A percentile compares a stretch with the other conserved stretches of the same genome.
phyloP scores from a whole-genome alignment of 2,329 filamentous ascomycete genomes.

The Fusarium sarcochroum region DNA sequence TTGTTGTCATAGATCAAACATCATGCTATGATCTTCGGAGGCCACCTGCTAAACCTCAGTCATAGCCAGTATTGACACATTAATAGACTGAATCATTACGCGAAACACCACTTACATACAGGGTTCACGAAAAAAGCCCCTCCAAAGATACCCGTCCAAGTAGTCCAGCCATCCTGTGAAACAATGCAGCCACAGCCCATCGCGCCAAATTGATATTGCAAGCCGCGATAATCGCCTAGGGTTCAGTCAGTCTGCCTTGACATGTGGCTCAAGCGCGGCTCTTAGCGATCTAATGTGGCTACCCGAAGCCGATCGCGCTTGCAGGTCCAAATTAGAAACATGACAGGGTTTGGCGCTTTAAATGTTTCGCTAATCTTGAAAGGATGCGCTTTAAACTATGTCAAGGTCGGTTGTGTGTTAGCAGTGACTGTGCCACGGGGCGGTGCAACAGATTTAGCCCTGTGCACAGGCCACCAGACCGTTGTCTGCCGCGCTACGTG shows the following conservation, averaged over 20 bases:
- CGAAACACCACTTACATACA: neutral
- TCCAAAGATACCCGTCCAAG: neutral
- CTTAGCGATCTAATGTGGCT: neutral
- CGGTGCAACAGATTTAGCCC: conserved; percentile 37
- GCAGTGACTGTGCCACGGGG: conserved; percentile 41
- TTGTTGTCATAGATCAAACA: neutral
- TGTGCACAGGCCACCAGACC: conserved; percentile 32
- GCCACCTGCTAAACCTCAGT: conserved; percentile 4
- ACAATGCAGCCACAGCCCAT: conserved; percentile 24
- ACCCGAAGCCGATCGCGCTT: conserved; percentile 11
- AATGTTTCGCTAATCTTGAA: conserved; percentile 14
- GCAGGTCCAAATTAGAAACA: conserved; percentile 22
- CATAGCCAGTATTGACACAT: neutral
- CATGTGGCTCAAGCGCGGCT: conserved; percentile 26
- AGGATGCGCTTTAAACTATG: conserved; percentile 6
- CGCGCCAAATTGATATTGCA: neutral
- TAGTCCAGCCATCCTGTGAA: conserved; percentile 27
- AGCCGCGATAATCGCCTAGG: conserved; percentile 17
- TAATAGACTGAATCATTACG: neutral
- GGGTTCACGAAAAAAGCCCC: neutral
- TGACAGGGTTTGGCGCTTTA: conserved; percentile 7
- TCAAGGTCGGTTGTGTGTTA: neutral
- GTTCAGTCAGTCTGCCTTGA: conserved; percentile 2
- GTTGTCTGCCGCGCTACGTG: conserved; percentile 9
- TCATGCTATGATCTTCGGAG: conserved; percentile 6